Evolutionary conservation across 2,329 filamentous ascomycete species (phyloP).

Genomic region (Aspergillus sp.): DNA sequence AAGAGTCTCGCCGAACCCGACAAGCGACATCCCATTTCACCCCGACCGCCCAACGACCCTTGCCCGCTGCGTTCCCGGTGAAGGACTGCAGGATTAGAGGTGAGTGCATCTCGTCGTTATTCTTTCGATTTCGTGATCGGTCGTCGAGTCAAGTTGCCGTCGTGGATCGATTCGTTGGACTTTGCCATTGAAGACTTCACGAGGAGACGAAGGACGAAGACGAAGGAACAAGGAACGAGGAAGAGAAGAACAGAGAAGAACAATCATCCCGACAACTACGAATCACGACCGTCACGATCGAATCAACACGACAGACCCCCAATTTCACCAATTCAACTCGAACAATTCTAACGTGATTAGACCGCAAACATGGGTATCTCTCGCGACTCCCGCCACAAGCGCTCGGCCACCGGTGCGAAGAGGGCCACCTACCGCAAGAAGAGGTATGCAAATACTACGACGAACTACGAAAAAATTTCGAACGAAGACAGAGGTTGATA

Average conservation of each 20-base stretch:
- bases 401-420: constrained; percentile 98
- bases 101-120: constrained; percentile 28
- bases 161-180: background rate
- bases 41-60: constrained; percentile 40
- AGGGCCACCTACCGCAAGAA: constrained; percentile 78
- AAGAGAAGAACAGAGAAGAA: background rate
- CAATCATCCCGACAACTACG: too few relatives aligned
- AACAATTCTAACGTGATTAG: background rate
- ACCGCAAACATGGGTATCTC: constrained; percentile 98
- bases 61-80: constrained; percentile 43
- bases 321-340: too few relatives aligned
- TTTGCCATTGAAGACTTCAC: too few relatives aligned
- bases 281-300: background rate
- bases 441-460: constrained; percentile 43
- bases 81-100: constrained; percentile 46
- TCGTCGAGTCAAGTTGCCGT: background rate
- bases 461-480: constrained; percentile 34
- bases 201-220: too few relatives aligned
- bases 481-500: constrained; percentile 56
- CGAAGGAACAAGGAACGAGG: background rate
- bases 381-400: constrained; percentile 99
- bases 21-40: constrained; percentile 33
- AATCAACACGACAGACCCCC: background rate
- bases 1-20: constrained; percentile 29
- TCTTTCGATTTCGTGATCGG: background rate